Base-by-base conservation (phyloP, 768 basidiomycete genomes). In the Tubosaeta sp. region DNA sequence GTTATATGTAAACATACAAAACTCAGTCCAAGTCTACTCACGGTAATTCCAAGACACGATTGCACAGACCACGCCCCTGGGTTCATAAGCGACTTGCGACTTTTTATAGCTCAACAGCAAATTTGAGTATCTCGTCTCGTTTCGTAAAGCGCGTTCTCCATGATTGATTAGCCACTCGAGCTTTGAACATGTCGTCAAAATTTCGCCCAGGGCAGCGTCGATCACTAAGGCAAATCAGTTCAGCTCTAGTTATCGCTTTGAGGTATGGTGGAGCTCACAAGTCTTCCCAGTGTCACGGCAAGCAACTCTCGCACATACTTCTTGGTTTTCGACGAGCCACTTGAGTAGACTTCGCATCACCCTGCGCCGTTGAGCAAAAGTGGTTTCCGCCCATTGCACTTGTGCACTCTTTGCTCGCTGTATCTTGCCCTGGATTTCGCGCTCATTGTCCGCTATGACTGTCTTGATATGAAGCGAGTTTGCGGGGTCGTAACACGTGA, bases 31-130 rank as follows among this genome's bases (percentile, higher is more conserved):
- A 38, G 68, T 29, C 22, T 10, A 59, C 79, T 44, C 62, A 93
- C 91, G 90, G 66, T 94, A 94, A 60, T 93, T 94, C 91, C 94
- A 97, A 0, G 92, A 94, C 4, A 97, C 93, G 51, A 95, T 86
- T 3, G 84, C 96, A 40, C 89, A 85, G 13, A 96, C 90, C 1
- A 95, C 89, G 22, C 96, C 96, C 19, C 93, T 78, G 18, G 95
- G 95, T 56, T 96, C 91, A 62, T 90, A 95, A 59, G 89, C 69
- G 21, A 94, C 84, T 61, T 84, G 75, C 1, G 86, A 84, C 35
- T 75, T 80, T 71, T 93, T 94, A 72, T 93, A 89, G 38, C 71
- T 76, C 55, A 91, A 71, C 67, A 90, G 74, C 36, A 86, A 69
- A 61, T 85, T 86, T 29, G 76, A 75, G 32, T 75, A 74, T 57